phyloP scores from a whole-genome alignment of 2,329 filamentous ascomycete species.

The Fusarium austroafricanum region DNA sequence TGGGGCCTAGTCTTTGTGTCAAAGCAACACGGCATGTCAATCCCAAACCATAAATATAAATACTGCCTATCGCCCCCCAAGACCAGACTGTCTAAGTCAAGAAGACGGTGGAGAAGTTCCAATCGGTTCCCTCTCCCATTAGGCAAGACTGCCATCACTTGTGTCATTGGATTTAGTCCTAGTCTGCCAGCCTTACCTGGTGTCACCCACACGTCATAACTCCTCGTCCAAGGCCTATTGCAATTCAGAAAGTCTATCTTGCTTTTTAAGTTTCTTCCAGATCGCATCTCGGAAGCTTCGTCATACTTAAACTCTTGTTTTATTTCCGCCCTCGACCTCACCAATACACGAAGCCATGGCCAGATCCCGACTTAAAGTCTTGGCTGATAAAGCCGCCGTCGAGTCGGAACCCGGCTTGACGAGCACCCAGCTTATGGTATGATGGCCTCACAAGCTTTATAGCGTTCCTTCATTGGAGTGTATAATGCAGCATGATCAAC shows the following conservation, averaged over 20 bases:
- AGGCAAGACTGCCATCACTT: conserved; percentile 10
- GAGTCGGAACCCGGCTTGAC: conserved; percentile 81
- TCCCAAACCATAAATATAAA: conserved; percentile 38
- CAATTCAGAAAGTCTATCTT: conserved; percentile 3
- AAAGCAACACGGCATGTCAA: conserved; percentile 9
- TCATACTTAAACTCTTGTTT: conserved; percentile 1
- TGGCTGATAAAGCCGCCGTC: conserved; percentile 74
- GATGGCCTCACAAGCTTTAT: conserved; percentile 26
- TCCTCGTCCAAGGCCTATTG: conserved; percentile 11
- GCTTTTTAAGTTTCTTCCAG: conserved; percentile 12
- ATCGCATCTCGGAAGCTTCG: background rate
- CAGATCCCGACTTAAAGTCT: conserved; percentile 55
- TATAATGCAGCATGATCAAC: conserved; percentile 1
- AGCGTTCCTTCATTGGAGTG: background rate
- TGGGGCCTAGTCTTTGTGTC: conserved; percentile 12
- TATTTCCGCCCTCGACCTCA: background rate
- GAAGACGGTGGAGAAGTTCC: conserved; percentile 33
- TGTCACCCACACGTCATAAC: conserved; percentile 40
- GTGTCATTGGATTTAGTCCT: conserved; percentile 27
- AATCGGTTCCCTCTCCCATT: conserved; percentile 11
- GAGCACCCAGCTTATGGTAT: conserved; percentile 80
- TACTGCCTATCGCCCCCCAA: conserved; percentile 31
- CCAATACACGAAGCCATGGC: conserved; percentile 35
- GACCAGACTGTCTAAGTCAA: conserved; percentile 18
- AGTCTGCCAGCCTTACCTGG: conserved; percentile 17